Evolutionary conservation across 1,284 basidiomycete species (phyloP).

Genomic region (Rhodotorula sp.): DNA sequence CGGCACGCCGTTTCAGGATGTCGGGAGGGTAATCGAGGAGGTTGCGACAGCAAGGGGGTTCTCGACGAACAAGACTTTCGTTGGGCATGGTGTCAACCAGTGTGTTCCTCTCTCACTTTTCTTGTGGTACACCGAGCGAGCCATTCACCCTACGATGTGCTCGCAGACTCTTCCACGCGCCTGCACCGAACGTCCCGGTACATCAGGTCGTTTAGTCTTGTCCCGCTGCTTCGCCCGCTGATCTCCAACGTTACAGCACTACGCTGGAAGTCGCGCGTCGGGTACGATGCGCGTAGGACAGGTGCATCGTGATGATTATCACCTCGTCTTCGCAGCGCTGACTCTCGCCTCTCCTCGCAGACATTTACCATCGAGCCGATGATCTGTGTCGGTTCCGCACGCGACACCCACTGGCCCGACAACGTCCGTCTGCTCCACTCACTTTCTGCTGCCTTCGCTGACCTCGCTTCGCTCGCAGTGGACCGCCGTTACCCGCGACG

Average conservation of each 20-base stretch:
- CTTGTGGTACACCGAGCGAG: too few relatives aligned
- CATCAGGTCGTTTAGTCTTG: not conserved
- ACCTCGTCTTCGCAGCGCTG: not conserved
- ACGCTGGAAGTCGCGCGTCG: slow-evolving; percentile 71
- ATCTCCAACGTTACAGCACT: slow-evolving; percentile 56
- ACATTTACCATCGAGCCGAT: slow-evolving; percentile 73
- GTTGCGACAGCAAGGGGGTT: slow-evolving; percentile 75
- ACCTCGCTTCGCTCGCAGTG: slow-evolving; percentile 52
- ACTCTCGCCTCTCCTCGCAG: not conserved
- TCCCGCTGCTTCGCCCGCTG: slow-evolving; percentile 45
- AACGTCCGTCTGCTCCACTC: slow-evolving; percentile 22
- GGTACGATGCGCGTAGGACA: slow-evolving; percentile 75
- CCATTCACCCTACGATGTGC: not conserved
- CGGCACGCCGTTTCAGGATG: slow-evolving; percentile 51
- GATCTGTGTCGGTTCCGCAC: slow-evolving; percentile 71
- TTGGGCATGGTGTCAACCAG: slow-evolving; percentile 85
- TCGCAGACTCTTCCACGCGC: slow-evolving; percentile 30
- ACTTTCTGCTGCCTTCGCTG: not conserved
- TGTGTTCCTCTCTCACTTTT: not conserved
- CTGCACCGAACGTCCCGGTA: slow-evolving; percentile 55
- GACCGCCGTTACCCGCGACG: slow-evolving; percentile 92
- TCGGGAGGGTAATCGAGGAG: slow-evolving; percentile 62
- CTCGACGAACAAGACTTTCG: slow-evolving; percentile 71
- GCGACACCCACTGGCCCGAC: slow-evolving; percentile 46
- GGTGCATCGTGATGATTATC: slow-evolving; percentile 7